These are phyloP conservation scores for Pisolithus thermaeus DNA, from an alignment of 1,284 basidiomycete genomes.

Conservation along the genomic window DNA sequence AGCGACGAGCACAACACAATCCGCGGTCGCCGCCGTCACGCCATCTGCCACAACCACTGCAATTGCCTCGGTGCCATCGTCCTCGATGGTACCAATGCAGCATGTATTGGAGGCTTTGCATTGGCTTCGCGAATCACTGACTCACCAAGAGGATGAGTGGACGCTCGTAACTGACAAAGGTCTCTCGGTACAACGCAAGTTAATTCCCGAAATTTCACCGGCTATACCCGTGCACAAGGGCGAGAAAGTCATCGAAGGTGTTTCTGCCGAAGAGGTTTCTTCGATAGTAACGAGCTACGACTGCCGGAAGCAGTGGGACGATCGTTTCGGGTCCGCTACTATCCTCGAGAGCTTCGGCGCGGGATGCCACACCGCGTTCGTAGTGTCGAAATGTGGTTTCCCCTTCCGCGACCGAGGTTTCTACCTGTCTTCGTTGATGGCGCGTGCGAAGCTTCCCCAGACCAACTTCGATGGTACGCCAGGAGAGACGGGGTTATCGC, in stretches of 20 bases:
- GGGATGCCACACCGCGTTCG: constrained; percentile 65
- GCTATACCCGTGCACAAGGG: constrained; percentile 84
- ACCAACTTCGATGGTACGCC: constrained; percentile 28
- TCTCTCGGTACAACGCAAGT: constrained; percentile 71
- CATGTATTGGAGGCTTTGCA: constrained; percentile 75
- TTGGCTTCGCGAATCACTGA: constrained; percentile 73
- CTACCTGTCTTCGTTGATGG: constrained; percentile 72
- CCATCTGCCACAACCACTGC: constrained; percentile 40
- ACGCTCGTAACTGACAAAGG: constrained; percentile 77
- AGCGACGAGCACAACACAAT: constrained; percentile 63
- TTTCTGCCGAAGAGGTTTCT: constrained; percentile 89
- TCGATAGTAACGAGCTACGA: constrained; percentile 67
- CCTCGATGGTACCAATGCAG: constrained; percentile 64
- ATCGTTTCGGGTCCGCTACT: constrained; percentile 66
- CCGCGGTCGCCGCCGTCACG: constrained; percentile 65
- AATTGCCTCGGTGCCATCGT: constrained; percentile 39
- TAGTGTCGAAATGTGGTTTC: constrained; percentile 73
- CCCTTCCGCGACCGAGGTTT: constrained; percentile 91
- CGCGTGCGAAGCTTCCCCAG: constrained; percentile 48
- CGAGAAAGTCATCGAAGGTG: constrained; percentile 89
- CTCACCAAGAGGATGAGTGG: constrained; percentile 68
- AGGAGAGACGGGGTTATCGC: constrained; percentile 23
- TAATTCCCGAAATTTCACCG: constrained; percentile 74
- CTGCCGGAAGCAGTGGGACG: constrained; percentile 81
- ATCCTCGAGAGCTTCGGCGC: constrained; percentile 80